Base-by-base conservation (phyloP, 176 grass and related monocot genomes). In the Rhipidocladum racemiflorum region DNA sequence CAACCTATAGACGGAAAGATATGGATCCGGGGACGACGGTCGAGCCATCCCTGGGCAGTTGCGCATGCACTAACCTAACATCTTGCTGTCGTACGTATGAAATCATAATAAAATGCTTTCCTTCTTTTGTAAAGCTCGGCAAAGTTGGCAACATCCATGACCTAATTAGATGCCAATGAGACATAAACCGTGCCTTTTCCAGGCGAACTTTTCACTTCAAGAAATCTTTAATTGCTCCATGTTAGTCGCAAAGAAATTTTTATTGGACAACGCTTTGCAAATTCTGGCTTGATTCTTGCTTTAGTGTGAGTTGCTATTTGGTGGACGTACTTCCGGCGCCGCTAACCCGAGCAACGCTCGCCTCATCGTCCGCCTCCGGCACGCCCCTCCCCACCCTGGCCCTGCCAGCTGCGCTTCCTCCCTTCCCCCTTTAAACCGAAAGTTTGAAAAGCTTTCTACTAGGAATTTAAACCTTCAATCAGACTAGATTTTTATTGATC, bases 131-230 rank as follows among this genome's bases (percentile, higher is more conserved):
- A 81, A 88, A 88, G 79, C 15, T 56, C 18, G 27, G 7, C 9
- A 83, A 84, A 76, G 77, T 29, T 85, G 42, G 77, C 70, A 81
- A 18, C 70, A 68, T 34, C 50, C 24, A 64, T 34, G 45, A 34
- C 83, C 77, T 57, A 81, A 75, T 76, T 81, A 76, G 76, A 89
- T 89, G 82, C 82, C 63, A 53, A 54, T 70, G 36, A n/a, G 61
- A 84, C 65, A 28, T 15, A 6, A 84, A 2, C 53, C 16, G 3
- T 85, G 65, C 78, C 51, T 81, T 87, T 48, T 54, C 34, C 1
- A 5, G 66, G 14, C 6, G 9, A 9, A 20, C 18, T 84, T 73
- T 50, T 67, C 28, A 88, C 50, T 68, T 68, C 11, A 15, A 83
- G 72, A 72, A 83, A 72, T 59, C 8, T n/a, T n/a, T n/a, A 72